Evolutionary conservation across 75 land plant species (phyloP), one percentile per base, ranked within the genome.

Genomic region (Chamaecyparis obtusa): DNA sequence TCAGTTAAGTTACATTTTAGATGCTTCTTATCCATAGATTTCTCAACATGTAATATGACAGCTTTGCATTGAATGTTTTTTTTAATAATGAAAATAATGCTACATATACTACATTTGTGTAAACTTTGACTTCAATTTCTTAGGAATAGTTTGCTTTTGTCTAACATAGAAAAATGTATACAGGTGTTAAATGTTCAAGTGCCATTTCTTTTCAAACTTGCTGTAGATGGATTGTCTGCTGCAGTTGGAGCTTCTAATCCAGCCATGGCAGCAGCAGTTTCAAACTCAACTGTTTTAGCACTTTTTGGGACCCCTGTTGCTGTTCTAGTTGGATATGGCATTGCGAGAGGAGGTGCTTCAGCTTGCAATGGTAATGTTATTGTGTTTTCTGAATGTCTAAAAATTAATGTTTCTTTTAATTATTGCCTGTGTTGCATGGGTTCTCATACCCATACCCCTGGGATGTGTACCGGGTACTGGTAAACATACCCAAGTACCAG

Each of bases 141-240:
- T 78, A 10, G 36, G 1, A 27, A 36, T 54, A 21, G 54, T 41
- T 85, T 11, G 41, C 43, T 55, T 35, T 30, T 16, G 32, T 21
- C 77, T 39, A 33, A 46, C 32, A 21, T 5, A 48, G 67, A 9
- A 87, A 41, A 43, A 44, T 75, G 16, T 24, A 64, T 90, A 55
- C 89, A 97, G 99, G 98, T 98, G 85, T 83, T 98, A 81, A 98
- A 98, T 93, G 99, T 98, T 75, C 99, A 97, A 92, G 97, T 98
- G 35, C 99, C 99, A 15, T 96, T 97, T 74, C 82, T 98, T 83
- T 98, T 98, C 94, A 98, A 98, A 90, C 94, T 94, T 90, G 99
- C 99, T 71, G 94, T 98, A 56, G 99, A 98, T 92, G 94, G 92
- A 91, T 88, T 98, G 36, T 90, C 99, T 1, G 89, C 91, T 21